A percentile compares a stretch with the other conserved stretches of the same genome.
phyloP scores from a whole-genome alignment of 805 yeast genomes.

The Barnettozyma vustinii region DNA sequence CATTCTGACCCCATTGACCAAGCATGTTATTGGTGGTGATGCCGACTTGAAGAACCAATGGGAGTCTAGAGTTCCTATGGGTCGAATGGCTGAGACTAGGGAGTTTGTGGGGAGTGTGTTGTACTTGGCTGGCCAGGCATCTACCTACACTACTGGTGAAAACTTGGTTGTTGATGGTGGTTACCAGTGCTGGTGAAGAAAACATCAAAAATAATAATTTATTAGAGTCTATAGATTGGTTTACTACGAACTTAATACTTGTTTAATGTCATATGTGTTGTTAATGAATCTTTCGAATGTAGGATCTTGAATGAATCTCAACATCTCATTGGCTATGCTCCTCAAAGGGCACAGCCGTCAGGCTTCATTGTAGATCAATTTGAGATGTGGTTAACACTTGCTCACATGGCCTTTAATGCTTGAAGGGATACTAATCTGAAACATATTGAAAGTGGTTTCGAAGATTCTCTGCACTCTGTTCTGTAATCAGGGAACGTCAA shows the following conservation, averaged over 20 bases:
- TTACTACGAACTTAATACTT: neutral
- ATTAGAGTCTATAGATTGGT: neutral
- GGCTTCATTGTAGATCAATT: too few species aligned
- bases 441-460: too few species aligned
- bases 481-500: too few species aligned
- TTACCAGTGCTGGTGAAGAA: conserved; percentile 66
- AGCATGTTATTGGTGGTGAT: conserved; percentile 56
- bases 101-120: conserved; percentile 76
- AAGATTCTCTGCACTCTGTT: too few species aligned
- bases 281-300: too few species aligned
- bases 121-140: conserved; percentile 70
- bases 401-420: too few species aligned
- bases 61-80: conserved; percentile 69
- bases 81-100: conserved; percentile 80
- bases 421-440: too few species aligned
- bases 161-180: conserved; percentile 85
- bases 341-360: too few species aligned
- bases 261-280: neutral
- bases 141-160: conserved; percentile 79
- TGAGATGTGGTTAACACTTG: too few species aligned
- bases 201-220: neutral
- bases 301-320: too few species aligned
- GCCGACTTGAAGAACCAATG: conserved; percentile 62
- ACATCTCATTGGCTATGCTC: too few species aligned
- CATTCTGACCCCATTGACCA: conserved; percentile 73